Base-by-base conservation (phyloP, 495 filamentous ascomycete genomes). In the Aspergillus cavernicola region DNA sequence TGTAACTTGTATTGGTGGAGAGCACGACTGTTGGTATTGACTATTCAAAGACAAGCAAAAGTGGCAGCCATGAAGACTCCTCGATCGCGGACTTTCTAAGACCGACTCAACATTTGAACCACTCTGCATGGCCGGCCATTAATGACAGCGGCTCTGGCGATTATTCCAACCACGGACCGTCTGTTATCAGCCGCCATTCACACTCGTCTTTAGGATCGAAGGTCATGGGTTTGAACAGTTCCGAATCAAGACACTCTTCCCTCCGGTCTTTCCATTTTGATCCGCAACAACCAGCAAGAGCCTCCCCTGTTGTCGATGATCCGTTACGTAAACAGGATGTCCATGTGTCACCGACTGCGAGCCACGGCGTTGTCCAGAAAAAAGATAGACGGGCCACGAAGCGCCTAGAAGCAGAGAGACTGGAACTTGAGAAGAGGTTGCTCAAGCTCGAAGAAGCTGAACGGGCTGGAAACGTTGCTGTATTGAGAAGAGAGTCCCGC, bases 311-410 rank as follows among this genome's bases (percentile, higher is more conserved):
- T 22, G 32, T 15, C 6, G 24, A 51, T 13, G 40, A 37, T 15
- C 4, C 12, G 9, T 24, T 41, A 13, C 31, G 48, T 7, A 52
- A 8, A 24, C 48, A 50, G 15, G 50, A 58, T 2, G 60, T 62
- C 11, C 51, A 46, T 39, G 53, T 45, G 16, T 59, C 62, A 0
- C 57, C 61, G 7, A 66, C 60, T 4, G 57, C 53, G 60, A 53
- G 50, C n/a, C 59, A 50, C 23, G 43, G 46, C 15, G 53, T 55
- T 0, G 53, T 48, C 1, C 32, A 50, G 12, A 64, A 60, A n/a
- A 65, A 67, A 43, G 69, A 74, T 31, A 63, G 66, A 36, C 66
- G 69, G 0, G 71, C 66, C 9, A 72, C 71, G 8, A 67, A 55
- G 28, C 62, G 68, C 12, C 42, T 74, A 44, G 71, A 74, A 40